Evolutionary conservation across 2,329 filamentous ascomycete genomes (phyloP).

Genomic region (Neofusicoccum parvum): DNA sequence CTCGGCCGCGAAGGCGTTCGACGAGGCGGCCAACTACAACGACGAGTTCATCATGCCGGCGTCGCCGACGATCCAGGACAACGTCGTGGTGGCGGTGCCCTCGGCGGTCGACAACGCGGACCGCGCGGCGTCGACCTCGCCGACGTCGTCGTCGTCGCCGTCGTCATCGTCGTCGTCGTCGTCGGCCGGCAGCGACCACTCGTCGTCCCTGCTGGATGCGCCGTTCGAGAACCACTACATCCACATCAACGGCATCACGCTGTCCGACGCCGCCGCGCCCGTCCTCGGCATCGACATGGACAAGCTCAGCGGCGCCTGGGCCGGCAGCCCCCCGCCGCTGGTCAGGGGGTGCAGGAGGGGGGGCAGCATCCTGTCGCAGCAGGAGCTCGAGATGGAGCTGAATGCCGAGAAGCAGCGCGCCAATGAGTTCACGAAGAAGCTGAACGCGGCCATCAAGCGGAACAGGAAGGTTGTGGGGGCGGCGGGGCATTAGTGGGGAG

Average conservation of each 20-base stretch:
- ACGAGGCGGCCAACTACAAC: slow-evolving; percentile 22
- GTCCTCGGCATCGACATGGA: slow-evolving; percentile 38
- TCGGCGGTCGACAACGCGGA: slow-evolving; percentile 11
- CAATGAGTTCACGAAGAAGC: slow-evolving; percentile 40
- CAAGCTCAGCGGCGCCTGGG: slow-evolving; percentile 23
- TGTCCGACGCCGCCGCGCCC: slow-evolving; percentile 36
- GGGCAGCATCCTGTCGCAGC: slow-evolving; percentile 28
- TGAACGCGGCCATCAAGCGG: slow-evolving; percentile 39
- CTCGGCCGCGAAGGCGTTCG: slow-evolving; percentile 27
- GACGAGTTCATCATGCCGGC: slow-evolving; percentile 22
- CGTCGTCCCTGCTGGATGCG: not conserved
- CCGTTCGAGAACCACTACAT: slow-evolving; percentile 19
- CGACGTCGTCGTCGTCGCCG: not conserved
- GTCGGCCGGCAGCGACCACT: not conserved
- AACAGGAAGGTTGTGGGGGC: slow-evolving; percentile 27
- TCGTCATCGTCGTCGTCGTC: too few relatives aligned
- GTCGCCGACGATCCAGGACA: not conserved
- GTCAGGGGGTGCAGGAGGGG: not conserved
- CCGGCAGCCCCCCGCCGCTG: not conserved
- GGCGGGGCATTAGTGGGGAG: not conserved
- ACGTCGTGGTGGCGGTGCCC: not conserved
- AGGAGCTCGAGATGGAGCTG: slow-evolving; percentile 41
- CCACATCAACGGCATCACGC: slow-evolving; percentile 33
- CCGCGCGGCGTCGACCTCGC: not conserved
- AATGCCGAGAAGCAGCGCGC: slow-evolving; percentile 38